These are phyloP conservation scores for Cercospora brassicicola DNA, from an alignment of 2,329 filamentous ascomycete species.

Conservation along the genomic window DNA sequence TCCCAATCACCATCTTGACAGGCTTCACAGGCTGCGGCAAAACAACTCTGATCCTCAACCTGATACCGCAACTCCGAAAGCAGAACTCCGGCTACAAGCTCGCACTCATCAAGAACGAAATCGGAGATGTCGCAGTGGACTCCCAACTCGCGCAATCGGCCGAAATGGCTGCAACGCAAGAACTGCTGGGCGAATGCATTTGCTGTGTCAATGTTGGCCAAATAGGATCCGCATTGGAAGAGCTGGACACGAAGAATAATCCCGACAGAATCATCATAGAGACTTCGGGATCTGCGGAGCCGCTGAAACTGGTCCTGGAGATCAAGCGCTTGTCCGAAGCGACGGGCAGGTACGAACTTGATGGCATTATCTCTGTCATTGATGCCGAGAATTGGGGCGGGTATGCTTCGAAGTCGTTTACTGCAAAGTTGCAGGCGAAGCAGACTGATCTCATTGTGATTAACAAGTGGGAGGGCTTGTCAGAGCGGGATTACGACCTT, in stretches of 20 bases:
- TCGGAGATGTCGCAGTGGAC: constrained; percentile 91
- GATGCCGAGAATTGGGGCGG: constrained; percentile 95
- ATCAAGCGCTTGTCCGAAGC: constrained; percentile 76
- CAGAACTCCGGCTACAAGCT: constrained; percentile 88
- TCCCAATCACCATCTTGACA: constrained; percentile 91
- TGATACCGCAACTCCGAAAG: constrained; percentile 83
- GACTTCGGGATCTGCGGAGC: constrained; percentile 79
- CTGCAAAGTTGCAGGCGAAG: constrained; percentile 79
- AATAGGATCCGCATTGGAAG: constrained; percentile 73
- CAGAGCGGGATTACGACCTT: constrained; percentile 72
- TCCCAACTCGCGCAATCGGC: constrained; percentile 81
- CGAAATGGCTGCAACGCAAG: constrained; percentile 84
- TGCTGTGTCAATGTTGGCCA: constrained; percentile 98
- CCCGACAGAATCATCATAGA: constrained; percentile 93
- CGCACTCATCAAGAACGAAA: constrained; percentile 96
- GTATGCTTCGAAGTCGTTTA: constrained; percentile 88
- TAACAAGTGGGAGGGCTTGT: constrained; percentile 84
- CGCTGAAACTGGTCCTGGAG: constrained; percentile 86
- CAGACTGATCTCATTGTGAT: constrained; percentile 90
- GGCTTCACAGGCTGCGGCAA: constrained; percentile 96
- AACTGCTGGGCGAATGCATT: constrained; percentile 95
- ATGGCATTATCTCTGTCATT: constrained; percentile 85
- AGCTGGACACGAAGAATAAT: constrained; percentile 61
- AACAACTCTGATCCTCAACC: constrained; percentile 91
- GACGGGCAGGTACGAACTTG: constrained; percentile 69